Percentiles rank a stretch among this genome's conserved stretches.
Conservation (phyloP, 768 basidiomycete species). For the Pleurotus pulmonarius region DNA sequence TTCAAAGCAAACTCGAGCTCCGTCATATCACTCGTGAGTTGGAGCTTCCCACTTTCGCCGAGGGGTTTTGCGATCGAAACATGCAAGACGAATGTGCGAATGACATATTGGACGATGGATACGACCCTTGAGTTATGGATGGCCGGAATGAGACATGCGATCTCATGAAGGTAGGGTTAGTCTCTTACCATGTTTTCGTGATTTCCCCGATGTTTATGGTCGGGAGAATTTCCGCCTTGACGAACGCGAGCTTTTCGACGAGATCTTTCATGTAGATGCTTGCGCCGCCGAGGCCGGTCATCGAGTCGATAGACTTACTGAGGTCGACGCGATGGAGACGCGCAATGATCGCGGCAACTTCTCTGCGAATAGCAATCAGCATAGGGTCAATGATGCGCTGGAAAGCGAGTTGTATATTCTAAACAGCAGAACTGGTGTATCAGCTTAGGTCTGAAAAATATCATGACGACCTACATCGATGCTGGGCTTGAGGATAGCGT, state of each 20-base stretch:
- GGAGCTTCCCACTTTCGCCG: slow-evolving; percentile 90
- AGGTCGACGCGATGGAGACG: slow-evolving; percentile 86
- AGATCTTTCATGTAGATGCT: slow-evolving; percentile 93
- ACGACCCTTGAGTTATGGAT: slow-evolving; percentile 36
- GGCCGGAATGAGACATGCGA: not conserved
- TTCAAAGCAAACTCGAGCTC: slow-evolving; percentile 91
- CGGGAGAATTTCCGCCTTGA: slow-evolving; percentile 73
- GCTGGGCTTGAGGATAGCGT: slow-evolving; percentile 47
- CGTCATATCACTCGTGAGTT: slow-evolving; percentile 94
- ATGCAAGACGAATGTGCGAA: slow-evolving; percentile 87
- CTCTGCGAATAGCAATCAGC: slow-evolving; percentile 68
- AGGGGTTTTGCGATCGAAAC: slow-evolving; percentile 91
- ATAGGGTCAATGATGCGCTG: slow-evolving; percentile 61
- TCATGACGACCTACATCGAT: slow-evolving; percentile 46
- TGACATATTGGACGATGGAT: slow-evolving; percentile 71
- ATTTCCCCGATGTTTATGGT: slow-evolving; percentile 72
- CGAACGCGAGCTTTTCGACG: slow-evolving; percentile 78
- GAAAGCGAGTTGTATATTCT: slow-evolving; percentile 53
- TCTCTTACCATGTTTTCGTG: slow-evolving; percentile 66
- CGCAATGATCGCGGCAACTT: slow-evolving; percentile 74
- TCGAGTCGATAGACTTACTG: slow-evolving; percentile 63
- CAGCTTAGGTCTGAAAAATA: not conserved
- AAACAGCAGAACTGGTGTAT: not conserved
- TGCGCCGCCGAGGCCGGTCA: slow-evolving; percentile 56
- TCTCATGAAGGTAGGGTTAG: no score